Conservation (phyloP, 2,329 filamentous ascomycete species). For the Corinectria fuckeliana region DNA sequence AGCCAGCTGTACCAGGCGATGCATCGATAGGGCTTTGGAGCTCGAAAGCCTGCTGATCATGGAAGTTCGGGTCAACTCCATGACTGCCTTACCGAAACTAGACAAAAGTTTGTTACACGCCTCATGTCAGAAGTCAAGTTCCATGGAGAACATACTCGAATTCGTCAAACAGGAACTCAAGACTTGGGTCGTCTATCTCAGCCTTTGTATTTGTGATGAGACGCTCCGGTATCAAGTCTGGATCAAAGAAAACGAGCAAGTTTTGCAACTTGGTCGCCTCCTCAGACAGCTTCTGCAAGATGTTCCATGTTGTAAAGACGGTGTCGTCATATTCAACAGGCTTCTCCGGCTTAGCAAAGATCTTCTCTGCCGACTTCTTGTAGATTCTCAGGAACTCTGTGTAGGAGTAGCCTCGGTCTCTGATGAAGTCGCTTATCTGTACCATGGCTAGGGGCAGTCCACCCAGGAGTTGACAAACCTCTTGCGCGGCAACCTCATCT, state of each 20-base stretch:
- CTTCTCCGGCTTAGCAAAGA: constrained; percentile 7
- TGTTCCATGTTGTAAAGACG: constrained; percentile 7
- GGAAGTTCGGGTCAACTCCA: constrained; percentile 5
- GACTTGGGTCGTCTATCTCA: neutral
- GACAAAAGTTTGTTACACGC: neutral
- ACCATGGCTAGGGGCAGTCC: constrained; percentile 12
- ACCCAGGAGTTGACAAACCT: constrained; percentile 5
- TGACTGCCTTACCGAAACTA: constrained; percentile 5
- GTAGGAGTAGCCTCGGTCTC: neutral
- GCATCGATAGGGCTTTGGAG: constrained; percentile 4
- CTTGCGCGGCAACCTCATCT: constrained; percentile 1
- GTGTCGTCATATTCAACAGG: constrained; percentile 8
- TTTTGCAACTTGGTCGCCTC: neutral
- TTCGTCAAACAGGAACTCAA: constrained; percentile 1
- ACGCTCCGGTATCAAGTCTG: constrained; percentile 9
- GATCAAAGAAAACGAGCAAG: constrained; percentile 12
- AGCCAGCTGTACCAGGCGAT: constrained; percentile 7
- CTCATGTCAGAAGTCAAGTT: too few relatives aligned
- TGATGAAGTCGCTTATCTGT: constrained; percentile 11
- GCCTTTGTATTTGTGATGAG: constrained; percentile 6
- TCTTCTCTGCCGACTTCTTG: constrained; percentile 12
- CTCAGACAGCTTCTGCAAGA: constrained; percentile 11
- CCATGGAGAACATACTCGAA: constrained; percentile 3
- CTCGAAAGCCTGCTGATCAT: constrained; percentile 1
- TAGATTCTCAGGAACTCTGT: constrained; percentile 10